Conservation (phyloP, 2,329 filamentous ascomycete genomes). For the Lomentospora prolificans region DNA sequence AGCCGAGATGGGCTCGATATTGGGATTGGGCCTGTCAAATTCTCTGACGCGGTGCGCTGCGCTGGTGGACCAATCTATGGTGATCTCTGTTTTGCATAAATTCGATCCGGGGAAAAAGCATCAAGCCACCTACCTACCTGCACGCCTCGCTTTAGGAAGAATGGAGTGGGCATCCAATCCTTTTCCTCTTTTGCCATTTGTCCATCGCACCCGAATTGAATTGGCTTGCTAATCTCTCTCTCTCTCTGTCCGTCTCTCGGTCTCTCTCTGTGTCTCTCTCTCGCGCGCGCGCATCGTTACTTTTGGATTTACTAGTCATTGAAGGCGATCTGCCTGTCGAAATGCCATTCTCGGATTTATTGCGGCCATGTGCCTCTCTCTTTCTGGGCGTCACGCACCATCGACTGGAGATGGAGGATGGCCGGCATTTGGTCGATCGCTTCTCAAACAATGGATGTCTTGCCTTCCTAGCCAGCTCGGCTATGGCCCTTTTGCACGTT, state of each 20-base stretch:
- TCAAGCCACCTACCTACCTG: not conserved
- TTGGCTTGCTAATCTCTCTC: too few species aligned
- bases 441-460: not conserved
- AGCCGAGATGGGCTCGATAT: not conserved
- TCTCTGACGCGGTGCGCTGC: not conserved
- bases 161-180: too few species aligned
- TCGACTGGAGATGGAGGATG: not conserved
- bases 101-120: not conserved
- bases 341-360: too few species aligned
- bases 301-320: not conserved
- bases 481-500: not conserved
- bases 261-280: too few species aligned
- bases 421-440: not conserved
- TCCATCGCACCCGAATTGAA: too few species aligned
- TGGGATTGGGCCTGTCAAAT: not conserved
- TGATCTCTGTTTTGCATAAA: slow-evolving; percentile 6
- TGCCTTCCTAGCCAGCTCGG: not conserved
- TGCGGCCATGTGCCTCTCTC: too few species aligned
- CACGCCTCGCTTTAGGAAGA: too few species aligned
- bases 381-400: too few species aligned
- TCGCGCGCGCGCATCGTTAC: too few species aligned
- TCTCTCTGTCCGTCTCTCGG: too few species aligned
- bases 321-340: not conserved
- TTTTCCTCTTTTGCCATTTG: too few species aligned
- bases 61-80: not conserved